Conservation (phyloP, 2,329 filamentous ascomycete genomes). For the Paraphaeosphaeria sporulosa region DNA sequence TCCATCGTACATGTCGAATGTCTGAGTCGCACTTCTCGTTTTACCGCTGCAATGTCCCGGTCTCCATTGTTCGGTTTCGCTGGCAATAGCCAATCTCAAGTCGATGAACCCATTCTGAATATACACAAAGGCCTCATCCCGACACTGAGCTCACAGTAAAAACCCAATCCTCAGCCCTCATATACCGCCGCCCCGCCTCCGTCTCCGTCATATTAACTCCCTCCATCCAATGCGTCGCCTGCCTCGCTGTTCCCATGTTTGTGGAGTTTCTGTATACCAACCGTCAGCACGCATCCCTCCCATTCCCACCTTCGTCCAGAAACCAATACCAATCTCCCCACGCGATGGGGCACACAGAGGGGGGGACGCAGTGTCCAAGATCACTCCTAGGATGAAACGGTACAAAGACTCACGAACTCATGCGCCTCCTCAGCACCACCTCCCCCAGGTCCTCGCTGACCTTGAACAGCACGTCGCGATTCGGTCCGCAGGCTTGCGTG, state of each 20-base stretch:
- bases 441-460: neutral
- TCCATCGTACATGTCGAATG: conserved; percentile 7
- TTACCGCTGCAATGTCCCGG: neutral
- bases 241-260: neutral
- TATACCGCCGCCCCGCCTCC: conserved; percentile 13
- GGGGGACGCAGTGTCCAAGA: too few species aligned
- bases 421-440: neutral
- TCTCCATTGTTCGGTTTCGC: neutral
- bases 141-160: conserved; percentile 15
- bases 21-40: neutral
- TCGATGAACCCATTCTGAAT: neutral
- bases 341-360: too few species aligned
- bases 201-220: conserved; percentile 23
- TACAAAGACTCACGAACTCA: neutral
- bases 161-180: conserved; percentile 13
- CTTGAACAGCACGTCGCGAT: neutral
- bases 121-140: neutral
- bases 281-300: neutral
- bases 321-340: too few species aligned
- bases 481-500: neutral
- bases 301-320: too few species aligned
- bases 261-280: neutral
- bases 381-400: too few species aligned
- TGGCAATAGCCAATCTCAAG: neutral
- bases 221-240: conserved; percentile 22